These are phyloP conservation scores for Boeremia exigua DNA, from an alignment of 2,329 filamentous ascomycete genomes.

Conservation along the genomic window DNA sequence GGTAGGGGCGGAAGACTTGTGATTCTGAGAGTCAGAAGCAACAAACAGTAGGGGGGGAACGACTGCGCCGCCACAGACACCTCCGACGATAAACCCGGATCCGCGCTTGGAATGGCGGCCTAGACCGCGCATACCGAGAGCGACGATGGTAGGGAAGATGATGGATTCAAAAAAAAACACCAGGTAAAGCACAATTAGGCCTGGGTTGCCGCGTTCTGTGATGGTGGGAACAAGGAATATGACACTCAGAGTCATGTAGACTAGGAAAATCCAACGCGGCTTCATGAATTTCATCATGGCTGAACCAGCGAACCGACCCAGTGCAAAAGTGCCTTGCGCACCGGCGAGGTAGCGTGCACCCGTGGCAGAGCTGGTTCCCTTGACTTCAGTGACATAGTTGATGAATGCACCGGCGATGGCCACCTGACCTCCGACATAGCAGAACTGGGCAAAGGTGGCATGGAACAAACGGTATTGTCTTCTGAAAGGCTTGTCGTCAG, in stretches of 20 bases:
- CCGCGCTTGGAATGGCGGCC: slow-evolving; percentile 80
- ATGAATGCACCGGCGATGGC: slow-evolving; percentile 56
- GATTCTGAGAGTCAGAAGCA: slow-evolving; percentile 67
- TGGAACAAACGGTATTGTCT: slow-evolving; percentile 77
- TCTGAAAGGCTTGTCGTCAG: slow-evolving; percentile 57
- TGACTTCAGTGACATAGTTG: slow-evolving; percentile 59
- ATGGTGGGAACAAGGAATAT: slow-evolving; percentile 64
- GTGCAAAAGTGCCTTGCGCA: slow-evolving; percentile 74
- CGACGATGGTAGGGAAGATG: slow-evolving; percentile 82
- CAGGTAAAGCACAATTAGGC: slow-evolving; percentile 68
- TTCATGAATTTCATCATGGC: slow-evolving; percentile 70
- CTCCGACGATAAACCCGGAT: slow-evolving; percentile 73
- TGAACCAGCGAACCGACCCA: slow-evolving; percentile 73
- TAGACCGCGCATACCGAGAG: slow-evolving; percentile 76
- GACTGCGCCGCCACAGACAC: slow-evolving; percentile 73
- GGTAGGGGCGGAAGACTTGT: slow-evolving; percentile 52
- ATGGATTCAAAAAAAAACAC: slow-evolving; percentile 84
- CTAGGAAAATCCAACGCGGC: slow-evolving; percentile 73
- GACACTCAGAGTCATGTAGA: slow-evolving; percentile 66
- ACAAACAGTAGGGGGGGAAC: slow-evolving; percentile 75
- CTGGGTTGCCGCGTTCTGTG: slow-evolving; percentile 56
- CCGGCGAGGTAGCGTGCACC: slow-evolving; percentile 74
- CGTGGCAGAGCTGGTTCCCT: slow-evolving; percentile 52
- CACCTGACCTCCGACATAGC: slow-evolving; percentile 77
- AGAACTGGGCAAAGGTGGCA: slow-evolving; percentile 77